Evolutionary conservation across 495 filamentous ascomycete species (phyloP).

Genomic region (Letharia columbiana): DNA sequence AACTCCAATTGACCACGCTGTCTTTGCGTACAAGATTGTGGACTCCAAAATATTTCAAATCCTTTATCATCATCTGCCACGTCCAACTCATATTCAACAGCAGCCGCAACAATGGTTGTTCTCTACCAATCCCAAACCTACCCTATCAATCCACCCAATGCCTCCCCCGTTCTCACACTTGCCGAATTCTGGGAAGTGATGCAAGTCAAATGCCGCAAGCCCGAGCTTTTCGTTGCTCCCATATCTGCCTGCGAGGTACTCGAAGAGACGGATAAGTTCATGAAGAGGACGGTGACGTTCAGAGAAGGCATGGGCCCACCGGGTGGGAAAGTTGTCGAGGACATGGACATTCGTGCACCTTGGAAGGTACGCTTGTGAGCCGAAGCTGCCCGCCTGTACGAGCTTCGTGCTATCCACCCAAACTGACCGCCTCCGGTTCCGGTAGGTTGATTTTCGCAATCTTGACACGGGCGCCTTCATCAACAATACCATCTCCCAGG

Average conservation of each 20-base stretch:
- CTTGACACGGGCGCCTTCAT: constrained; percentile 30
- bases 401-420: constrained; percentile 1
- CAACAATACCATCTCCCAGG: constrained; percentile 44
- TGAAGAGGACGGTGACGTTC: constrained; percentile 24
- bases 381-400: constrained; percentile 2
- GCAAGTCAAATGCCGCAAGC: constrained; percentile 40
- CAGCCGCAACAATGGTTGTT: constrained; percentile 11
- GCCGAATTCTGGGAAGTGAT: constrained; percentile 46
- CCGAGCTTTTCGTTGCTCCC: constrained; percentile 43
- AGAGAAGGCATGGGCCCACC: constrained; percentile 32
- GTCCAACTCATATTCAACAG: not conserved
- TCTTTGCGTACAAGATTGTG: not conserved
- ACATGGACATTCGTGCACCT: constrained; percentile 15
- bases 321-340: constrained; percentile 27
- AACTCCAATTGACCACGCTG: not conserved
- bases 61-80: not conserved
- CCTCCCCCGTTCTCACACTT: constrained; percentile 34
- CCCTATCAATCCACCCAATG: constrained; percentile 42
- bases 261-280: constrained; percentile 21
- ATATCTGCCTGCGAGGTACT: constrained; percentile 37
- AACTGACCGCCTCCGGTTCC: constrained; percentile 8
- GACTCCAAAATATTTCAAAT: not conserved
- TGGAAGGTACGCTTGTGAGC: constrained; percentile 15
- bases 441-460: constrained; percentile 33
- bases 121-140: constrained; percentile 29